phyloP scores from a whole-genome alignment of 345 rosid genomes.

The Citrus sp. region DNA sequence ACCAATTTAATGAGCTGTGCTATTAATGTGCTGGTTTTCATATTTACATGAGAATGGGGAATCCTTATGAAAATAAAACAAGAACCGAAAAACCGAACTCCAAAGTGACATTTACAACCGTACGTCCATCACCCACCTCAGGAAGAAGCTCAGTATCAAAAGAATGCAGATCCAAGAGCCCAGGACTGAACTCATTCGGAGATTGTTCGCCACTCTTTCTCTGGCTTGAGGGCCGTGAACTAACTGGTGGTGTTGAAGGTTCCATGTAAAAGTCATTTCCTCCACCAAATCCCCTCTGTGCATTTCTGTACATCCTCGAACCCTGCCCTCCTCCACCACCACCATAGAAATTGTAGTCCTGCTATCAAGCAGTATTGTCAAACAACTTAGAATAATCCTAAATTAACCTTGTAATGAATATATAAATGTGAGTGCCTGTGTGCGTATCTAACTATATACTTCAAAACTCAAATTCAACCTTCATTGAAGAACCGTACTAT shows the following conservation, averaged over 20 bases:
- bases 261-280: constrained; percentile 68
- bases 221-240: constrained; percentile 54
- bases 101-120: background rate
- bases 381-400: background rate
- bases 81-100: background rate
- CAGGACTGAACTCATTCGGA: constrained; percentile 81
- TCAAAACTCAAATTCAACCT: background rate
- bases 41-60: background rate
- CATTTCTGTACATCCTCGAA: constrained; percentile 52
- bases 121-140: constrained; percentile 48
- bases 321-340: constrained; percentile 70
- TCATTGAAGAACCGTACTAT: background rate
- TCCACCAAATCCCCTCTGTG: constrained; percentile 62
- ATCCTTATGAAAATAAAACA: background rate
- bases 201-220: constrained; percentile 72
- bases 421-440: background rate
- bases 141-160: constrained; percentile 94
- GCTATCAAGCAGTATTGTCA: constrained; percentile 19
- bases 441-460: background rate
- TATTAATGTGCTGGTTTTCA: background rate
- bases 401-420: background rate
- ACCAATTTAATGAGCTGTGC: background rate
- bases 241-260: constrained; percentile 72
- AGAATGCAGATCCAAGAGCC: constrained; percentile 95
- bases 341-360: constrained; percentile 80